Evolutionary conservation across 169 alveolate species (phyloP).

Genomic region (Miamiensis avidus): DNA sequence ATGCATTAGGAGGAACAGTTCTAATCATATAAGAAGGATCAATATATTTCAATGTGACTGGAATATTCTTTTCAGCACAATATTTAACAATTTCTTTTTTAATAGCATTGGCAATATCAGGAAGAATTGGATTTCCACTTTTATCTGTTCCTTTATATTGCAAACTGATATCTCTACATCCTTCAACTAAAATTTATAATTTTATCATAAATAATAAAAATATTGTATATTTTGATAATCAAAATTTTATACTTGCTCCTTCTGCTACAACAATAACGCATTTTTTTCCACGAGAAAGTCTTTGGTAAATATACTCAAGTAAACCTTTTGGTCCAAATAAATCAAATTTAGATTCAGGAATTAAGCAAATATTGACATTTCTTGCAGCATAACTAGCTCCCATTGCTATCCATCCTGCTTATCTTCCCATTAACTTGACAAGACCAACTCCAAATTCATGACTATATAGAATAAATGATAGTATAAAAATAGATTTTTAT

Average conservation of each 20-base stretch:
- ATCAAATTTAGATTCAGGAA: conserved; percentile 85
- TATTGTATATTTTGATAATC: no score
- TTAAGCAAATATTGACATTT: conserved; percentile 84
- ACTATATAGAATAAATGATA: conserved; percentile 10
- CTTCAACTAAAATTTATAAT: background rate
- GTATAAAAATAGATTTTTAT: no score
- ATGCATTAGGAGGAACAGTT: conserved; percentile 85
- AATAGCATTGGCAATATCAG: conserved; percentile 74
- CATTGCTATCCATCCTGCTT: conserved; percentile 86
- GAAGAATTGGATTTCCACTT: conserved; percentile 45
- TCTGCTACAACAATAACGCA: conserved; percentile 90
- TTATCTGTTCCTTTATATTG: conserved; percentile 1
- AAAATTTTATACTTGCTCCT: conserved; percentile 74
- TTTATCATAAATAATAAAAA: no score
- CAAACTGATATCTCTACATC: background rate
- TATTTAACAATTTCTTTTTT: conserved; percentile 75
- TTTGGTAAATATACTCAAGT: conserved; percentile 59
- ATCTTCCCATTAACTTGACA: conserved; percentile 89
- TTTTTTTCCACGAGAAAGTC: conserved; percentile 72
- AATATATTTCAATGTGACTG: conserved; percentile 79
- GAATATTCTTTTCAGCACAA: conserved; percentile 70
- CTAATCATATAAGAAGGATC: conserved; percentile 90
- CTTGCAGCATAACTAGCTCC: conserved; percentile 75
- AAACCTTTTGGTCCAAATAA: conserved; percentile 77
- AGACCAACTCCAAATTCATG: conserved; percentile 88